phyloP scores from a whole-genome alignment of 305 asterid genomes.

The Solanum chacoense region DNA sequence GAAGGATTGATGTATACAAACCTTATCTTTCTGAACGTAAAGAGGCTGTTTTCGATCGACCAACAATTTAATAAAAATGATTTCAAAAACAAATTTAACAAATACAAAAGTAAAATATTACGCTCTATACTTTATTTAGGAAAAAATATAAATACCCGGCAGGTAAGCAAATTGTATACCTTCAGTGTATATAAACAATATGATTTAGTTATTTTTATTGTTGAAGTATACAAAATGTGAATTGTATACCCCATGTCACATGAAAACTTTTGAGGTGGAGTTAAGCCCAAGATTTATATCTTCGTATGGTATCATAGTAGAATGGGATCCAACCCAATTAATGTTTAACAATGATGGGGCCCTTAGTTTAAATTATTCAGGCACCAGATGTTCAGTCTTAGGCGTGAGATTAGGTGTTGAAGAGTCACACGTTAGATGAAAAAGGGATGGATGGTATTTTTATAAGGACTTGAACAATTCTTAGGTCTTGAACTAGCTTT shows the following conservation, averaged over 20 bases:
- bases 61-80: accelerated
- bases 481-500: background rate
- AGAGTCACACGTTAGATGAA: background rate
- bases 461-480: background rate
- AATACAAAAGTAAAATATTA: background rate
- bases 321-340: background rate
- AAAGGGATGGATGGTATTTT: background rate
- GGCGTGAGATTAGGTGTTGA: background rate
- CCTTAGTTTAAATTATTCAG: background rate
- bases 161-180: background rate
- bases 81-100: background rate
- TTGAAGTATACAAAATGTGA: background rate
- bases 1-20: accelerated
- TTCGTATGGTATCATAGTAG: background rate
- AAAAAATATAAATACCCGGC: background rate
- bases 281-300: background rate
- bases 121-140: too few relatives aligned
- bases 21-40: accelerated
- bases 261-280: background rate
- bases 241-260: background rate
- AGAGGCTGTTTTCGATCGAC: background rate
- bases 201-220: background rate
- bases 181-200: background rate
- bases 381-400: background rate
- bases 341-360: background rate